These are phyloP conservation scores for Phytophthora citricola DNA, from an alignment of 352 stramenopile genomes.

Conservation along the genomic window DNA sequence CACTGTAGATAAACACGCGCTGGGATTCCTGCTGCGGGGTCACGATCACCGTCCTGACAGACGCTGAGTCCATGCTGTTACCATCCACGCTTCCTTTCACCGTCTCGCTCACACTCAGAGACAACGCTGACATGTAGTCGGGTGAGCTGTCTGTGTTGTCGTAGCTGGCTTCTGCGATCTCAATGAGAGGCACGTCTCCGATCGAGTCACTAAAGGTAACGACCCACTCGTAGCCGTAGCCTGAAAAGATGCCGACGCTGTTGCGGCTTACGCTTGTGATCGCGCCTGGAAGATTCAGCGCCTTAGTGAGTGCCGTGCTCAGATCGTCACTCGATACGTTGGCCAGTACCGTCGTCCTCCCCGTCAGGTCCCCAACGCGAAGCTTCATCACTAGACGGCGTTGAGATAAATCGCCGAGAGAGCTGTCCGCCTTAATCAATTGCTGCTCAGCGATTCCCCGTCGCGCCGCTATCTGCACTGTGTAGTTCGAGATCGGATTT, in stretches of 20 bases:
- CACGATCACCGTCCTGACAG: conserved; percentile 37
- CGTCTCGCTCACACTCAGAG: conserved; percentile 41
- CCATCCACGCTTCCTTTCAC: conserved; percentile 51
- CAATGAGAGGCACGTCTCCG: conserved; percentile 57
- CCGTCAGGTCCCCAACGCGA: conserved; percentile 28
- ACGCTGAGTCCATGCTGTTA: conserved; percentile 20
- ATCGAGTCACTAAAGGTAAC: conserved; percentile 66
- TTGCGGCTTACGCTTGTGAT: conserved; percentile 46
- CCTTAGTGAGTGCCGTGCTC: conserved; percentile 19
- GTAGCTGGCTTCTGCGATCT: conserved; percentile 23
- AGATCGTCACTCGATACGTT: conserved; percentile 52
- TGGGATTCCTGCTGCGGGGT: conserved; percentile 58
- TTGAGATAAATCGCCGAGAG: conserved; percentile 34
- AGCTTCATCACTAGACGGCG: conserved; percentile 25
- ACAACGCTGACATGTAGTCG: conserved; percentile 38
- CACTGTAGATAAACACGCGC: conserved; percentile 71
- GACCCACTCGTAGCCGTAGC: conserved; percentile 75
- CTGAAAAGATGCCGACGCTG: conserved; percentile 48
- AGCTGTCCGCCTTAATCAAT: conserved; percentile 48
- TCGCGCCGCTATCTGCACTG: conserved; percentile 70
- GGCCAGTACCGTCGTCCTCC: conserved; percentile 35
- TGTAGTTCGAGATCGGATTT: conserved; percentile 49
- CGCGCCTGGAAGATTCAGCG: conserved; percentile 20
- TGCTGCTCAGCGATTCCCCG: conserved; percentile 70
- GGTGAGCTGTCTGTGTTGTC: conserved; percentile 17